Base-by-base conservation (phyloP, 2,329 filamentous ascomycete species). In the Acephala macrosclerotiorum region DNA sequence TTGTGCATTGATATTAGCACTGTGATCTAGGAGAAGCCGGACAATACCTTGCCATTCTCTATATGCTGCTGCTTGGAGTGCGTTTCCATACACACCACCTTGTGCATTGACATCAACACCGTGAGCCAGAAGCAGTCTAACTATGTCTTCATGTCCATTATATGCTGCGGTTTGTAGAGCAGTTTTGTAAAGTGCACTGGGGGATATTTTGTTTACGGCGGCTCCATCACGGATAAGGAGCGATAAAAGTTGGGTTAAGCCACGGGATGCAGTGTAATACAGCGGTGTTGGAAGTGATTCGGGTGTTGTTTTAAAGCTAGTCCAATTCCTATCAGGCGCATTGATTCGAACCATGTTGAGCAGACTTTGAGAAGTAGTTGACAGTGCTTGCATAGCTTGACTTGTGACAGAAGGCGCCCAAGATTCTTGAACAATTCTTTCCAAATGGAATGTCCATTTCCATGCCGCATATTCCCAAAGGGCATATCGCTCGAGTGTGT, bases 161-260 rank as follows among this genome's bases (percentile, higher is more conserved):
- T 3, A 3, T 7, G 58, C 65, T 47, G 68, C 68, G n/a, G 57
- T 61, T 16, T 66, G 58, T 0, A 69, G 60, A 56, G 67, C 36
- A 20, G 26, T 65, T 38, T 61, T n/a, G n/a, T n/a, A 71, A 40
- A 40, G 12, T 40, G 11, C 36, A 38, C 14, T 38, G 36, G 36
- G 36, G 7, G 36, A 38, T 7, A 38, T 14, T 38, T 38, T 14
- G 36, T 38, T 38, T 14, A 38, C 36, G 14, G 7, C 14, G 36
- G 36, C 14, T 38, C 36, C 36, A 38, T 38, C 14, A 7, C 14
- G 36, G 36, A 38, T 38, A 7, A 38, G 14, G 36, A 8, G 14
- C 14, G 36, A 38, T 38, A 14, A 8, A 7, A 38, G 36, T 38
- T 38, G 36, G n/a, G n/a, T n/a, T n/a, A n/a, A n/a, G n/a, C n/a